Evolutionary conservation across 2,329 filamentous ascomycete species (phyloP), one percentile per base, ranked within the genome.

Genomic region (Hymenoscyphus infarciens): DNA sequence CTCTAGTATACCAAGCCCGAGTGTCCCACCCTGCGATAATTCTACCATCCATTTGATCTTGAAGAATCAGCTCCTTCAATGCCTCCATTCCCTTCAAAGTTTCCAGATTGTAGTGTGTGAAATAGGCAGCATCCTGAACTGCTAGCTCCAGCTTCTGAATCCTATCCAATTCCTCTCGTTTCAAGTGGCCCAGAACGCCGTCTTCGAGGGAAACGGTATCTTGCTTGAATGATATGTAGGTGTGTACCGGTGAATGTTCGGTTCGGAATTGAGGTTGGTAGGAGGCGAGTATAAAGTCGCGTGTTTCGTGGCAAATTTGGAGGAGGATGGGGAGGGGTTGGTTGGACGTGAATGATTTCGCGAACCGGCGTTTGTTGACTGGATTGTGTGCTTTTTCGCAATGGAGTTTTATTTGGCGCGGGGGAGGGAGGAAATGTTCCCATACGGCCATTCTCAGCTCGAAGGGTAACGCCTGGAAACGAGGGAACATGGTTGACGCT

Each of bases 391-490:
- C 61, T 63, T 63, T 67, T n/a, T 68, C 57, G 60, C 68, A 70
- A 4, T 29, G 42, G 15, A 72, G 63, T 25, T 54, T 25, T 25
- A 73, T 60, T 1, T 45, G 65, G 35, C 70, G 68, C 19, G 68
- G 65, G 11, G 55, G 42, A 4, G 38, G 56, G 54, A 70, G 58
- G 15, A 63, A 29, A 11, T 63, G 19, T 5, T n/a, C 27, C 69
- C 70, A 74, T 19, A 74, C 67, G 31, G 72, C 70, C 53, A 71
- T 62, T 11, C 69, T 70, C 33, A 74, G 59, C 57, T 74, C 72
- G 61, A 56, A 63, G 31, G 72, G 72, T 19, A 73, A 67, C 11
- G 55, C 25, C 35, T 67, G 63, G 60, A 74, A 74, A 60, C 67
- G 63, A 42, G 67, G 62, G 62, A 74, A 73, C 29, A 63, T 35